Evolutionary conservation across 306 rosid genomes (phyloP).

Genomic region (Glycine soja): DNA sequence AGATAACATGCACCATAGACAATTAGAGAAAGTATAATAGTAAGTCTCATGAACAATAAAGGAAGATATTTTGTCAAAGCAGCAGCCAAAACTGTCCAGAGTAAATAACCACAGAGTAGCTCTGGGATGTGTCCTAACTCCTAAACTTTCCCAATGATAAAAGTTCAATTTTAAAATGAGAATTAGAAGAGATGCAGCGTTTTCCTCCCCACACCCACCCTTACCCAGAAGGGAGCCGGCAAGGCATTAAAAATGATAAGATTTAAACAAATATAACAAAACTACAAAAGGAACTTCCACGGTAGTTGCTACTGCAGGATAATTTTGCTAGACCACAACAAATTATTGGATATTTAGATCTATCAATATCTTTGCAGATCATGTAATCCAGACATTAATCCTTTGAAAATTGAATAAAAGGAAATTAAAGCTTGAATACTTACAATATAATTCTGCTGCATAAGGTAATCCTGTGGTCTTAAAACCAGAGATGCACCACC

Average conservation of each 20-base stretch:
- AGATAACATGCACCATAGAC: conserved; percentile 37
- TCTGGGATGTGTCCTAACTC: no score
- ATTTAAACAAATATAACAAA: no score
- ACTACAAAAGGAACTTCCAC: no score
- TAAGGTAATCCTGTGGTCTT: conserved; percentile 87
- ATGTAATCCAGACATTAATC: conserved; percentile 21
- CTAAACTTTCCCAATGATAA: no score
- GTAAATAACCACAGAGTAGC: no score
- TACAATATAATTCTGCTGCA: conserved; percentile 71
- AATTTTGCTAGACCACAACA: conserved; percentile 7
- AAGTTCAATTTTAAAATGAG: no score
- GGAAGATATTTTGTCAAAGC: background rate
- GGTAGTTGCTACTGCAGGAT: background rate
- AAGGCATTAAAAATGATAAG: no score
- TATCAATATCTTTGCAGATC: conserved; percentile 9
- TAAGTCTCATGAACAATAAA: conserved; percentile 2
- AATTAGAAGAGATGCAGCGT: no score
- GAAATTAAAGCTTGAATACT: conserved; percentile 46
- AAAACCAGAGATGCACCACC: conserved; percentile 79
- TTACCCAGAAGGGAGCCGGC: no score
- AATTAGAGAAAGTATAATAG: background rate
- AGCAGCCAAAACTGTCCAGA: background rate
- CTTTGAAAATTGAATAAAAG: conserved; percentile 21
- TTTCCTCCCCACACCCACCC: no score
- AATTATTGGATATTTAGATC: background rate